Evolutionary conservation across 1,139 yeast genomes (phyloP), one percentile per base, ranked within the genome.

Genomic region (Wickerhamomyces sp.): DNA sequence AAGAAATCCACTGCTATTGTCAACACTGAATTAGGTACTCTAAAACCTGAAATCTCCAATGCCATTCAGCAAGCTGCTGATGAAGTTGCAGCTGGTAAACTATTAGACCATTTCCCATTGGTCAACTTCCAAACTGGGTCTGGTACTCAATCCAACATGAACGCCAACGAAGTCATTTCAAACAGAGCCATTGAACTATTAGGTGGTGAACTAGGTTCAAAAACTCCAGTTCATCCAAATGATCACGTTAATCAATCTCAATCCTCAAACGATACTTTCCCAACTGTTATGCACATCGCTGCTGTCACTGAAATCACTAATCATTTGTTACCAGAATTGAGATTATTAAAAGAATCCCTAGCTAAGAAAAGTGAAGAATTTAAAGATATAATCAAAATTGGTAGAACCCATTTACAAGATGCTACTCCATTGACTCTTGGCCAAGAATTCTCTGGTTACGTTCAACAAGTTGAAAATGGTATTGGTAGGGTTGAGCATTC

Each of bases 231-330:
- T 40, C 98, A 92, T 67, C 98, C 98, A 52, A 92, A 92, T 68
- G 97, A 92, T 68, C 97, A 92, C 68, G 95, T 92, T 59, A 92
- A 92, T 75, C 92, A 89, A 90, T 88, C 97, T 14, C 98, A 92
- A 69, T 88, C 97, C 16, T 88, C 97, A 36, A 92, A 92, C 65
- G 98, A 92, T 68, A 92, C 98, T 42, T 87, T 90, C 85, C 98
- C 98, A 52, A 90, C 98, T 27, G 98, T 92, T 43, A 92, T 92
- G 98, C 98, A 92, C 71, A 92, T 92, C 68, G 97, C 98, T 39
- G 97, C 97, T 24, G 96, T 90, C 45, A 76, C 85, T 37, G 96
- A 92, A 70, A 86, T 92, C 67, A 72, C 82, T 41, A 60, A 76
- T 56, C 70, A 73, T 38, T 74, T 94, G 63, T 56, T 92, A 40